phyloP scores from a whole-genome alignment of 345 rosid genomes.

The Gossypium ekmanianum region DNA sequence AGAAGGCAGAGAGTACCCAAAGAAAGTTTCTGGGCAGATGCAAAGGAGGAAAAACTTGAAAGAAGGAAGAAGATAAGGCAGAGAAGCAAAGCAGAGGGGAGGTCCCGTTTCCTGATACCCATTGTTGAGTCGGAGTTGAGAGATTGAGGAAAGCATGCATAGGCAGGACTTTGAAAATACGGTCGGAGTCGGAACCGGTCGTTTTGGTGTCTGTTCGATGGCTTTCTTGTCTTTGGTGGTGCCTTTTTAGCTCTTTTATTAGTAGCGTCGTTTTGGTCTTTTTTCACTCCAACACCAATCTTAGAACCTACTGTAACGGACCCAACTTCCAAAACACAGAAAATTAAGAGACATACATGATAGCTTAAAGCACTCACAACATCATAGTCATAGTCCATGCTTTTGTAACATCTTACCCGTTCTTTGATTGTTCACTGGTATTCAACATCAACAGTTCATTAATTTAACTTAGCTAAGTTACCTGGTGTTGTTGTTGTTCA shows the following conservation, averaged over 20 bases:
- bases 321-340: not conserved
- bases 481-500: not conserved
- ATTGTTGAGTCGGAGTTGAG: conserved; percentile 19
- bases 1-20: conserved; percentile 35
- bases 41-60: conserved; percentile 20
- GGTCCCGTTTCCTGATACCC: conserved; percentile 28
- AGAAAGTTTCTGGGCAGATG: conserved; percentile 31
- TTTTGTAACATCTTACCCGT: conserved; percentile 33
- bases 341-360: conserved; percentile 16
- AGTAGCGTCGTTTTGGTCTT: conserved; percentile 65
- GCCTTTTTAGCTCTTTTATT: conserved; percentile 53
- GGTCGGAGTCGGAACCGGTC: conserved; percentile 25
- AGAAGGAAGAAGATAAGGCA: conserved; percentile 29
- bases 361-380: conserved; percentile 15
- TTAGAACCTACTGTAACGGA: conserved; percentile 14
- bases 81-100: conserved; percentile 29
- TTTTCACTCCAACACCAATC: conserved; percentile 26
- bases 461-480: not conserved
- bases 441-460: not conserved
- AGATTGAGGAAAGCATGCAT: not conserved
- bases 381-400: not conserved
- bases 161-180: no score
- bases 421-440: conserved; percentile 22
- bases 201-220: conserved; percentile 38
- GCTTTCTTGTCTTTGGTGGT: conserved; percentile 53